Conservation (phyloP, 2,329 filamentous ascomycete genomes). For the Pleoardoris graminearum region DNA sequence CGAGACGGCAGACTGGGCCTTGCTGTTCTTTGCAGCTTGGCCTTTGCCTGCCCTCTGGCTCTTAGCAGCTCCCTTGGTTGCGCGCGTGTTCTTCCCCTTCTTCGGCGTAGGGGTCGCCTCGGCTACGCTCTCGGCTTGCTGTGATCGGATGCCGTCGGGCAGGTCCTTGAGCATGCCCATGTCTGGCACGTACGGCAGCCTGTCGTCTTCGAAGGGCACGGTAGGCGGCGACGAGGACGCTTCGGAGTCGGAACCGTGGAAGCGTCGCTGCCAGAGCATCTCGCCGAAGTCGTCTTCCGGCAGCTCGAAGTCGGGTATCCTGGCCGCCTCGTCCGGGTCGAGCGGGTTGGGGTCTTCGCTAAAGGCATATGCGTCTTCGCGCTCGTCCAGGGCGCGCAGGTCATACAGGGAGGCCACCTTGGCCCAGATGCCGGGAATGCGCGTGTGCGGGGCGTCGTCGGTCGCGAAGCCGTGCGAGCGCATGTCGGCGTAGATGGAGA, state of each 20-base stretch:
- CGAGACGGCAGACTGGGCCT: conserved; percentile 37
- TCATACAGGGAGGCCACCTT: conserved; percentile 86
- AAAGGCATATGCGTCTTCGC: conserved; percentile 65
- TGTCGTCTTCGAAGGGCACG: conserved; percentile 38
- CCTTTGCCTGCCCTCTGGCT: conserved; percentile 29
- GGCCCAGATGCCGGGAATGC: conserved; percentile 87
- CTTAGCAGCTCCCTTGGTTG: conserved; percentile 29
- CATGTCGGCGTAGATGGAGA: conserved; percentile 43
- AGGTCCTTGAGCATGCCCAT: conserved; percentile 40
- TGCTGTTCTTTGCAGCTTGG: conserved; percentile 30
- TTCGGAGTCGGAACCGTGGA: conserved; percentile 32
- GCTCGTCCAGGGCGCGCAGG: conserved; percentile 81
- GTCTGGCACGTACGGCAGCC: conserved; percentile 35
- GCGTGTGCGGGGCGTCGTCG: conserved; percentile 73
- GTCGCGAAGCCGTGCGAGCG: conserved; percentile 67
- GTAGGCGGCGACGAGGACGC: conserved; percentile 35
- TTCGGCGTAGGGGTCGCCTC: conserved; percentile 37
- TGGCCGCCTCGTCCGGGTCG: conserved; percentile 40
- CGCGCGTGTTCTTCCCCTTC: conserved; percentile 32
- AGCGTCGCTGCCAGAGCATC: conserved; percentile 49
- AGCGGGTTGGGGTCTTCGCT: conserved; percentile 60
- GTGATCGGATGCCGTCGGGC: conserved; percentile 30
- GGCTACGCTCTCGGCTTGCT: conserved; percentile 34
- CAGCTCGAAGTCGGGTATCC: conserved; percentile 47
- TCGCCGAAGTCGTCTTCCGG: conserved; percentile 50